phyloP scores from a whole-genome alignment of 805 yeast species.

The Kregervanrija delftensis region DNA sequence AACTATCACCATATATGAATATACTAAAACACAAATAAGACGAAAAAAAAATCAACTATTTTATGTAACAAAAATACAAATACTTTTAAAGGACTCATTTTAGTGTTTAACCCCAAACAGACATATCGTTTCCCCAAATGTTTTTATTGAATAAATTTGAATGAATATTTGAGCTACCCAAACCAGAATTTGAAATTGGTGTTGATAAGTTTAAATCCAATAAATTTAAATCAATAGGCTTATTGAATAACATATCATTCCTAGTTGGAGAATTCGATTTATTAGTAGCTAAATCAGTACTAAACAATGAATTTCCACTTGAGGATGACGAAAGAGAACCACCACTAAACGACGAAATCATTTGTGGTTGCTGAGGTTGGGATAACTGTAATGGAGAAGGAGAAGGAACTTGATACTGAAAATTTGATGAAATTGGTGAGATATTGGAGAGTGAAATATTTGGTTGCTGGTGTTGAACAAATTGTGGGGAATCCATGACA shows the following conservation, averaged over 20 bases:
- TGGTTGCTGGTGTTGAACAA: neutral
- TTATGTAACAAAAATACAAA: too few relatives aligned
- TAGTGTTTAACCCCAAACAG: constrained; percentile 9
- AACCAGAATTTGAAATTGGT: neutral
- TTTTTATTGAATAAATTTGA: constrained; percentile 4
- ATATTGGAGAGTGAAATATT: neutral
- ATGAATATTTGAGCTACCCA: constrained; percentile 1
- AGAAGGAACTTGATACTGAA: neutral
- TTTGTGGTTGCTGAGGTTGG: neutral
- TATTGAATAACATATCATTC: too few relatives aligned
- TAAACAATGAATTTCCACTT: too few relatives aligned
- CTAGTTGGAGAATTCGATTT: too few relatives aligned
- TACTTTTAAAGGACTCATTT: too few relatives aligned
- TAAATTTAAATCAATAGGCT: too few relatives aligned
- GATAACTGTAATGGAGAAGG: neutral
- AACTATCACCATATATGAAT: too few relatives aligned
- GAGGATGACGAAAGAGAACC: neutral
- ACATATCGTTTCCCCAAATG: constrained; percentile 11
- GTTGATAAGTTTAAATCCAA: too few relatives aligned
- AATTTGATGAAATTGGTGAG: neutral
- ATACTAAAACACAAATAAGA: too few relatives aligned
- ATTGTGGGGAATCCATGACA: constrained; percentile 1
- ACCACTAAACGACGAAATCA: neutral
- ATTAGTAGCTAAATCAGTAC: too few relatives aligned
- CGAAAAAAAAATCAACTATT: too few relatives aligned